These are phyloP conservation scores for Colletotrichum higginsianum DNA, from an alignment of 2,329 filamentous ascomycete species.

Conservation along the genomic window DNA sequence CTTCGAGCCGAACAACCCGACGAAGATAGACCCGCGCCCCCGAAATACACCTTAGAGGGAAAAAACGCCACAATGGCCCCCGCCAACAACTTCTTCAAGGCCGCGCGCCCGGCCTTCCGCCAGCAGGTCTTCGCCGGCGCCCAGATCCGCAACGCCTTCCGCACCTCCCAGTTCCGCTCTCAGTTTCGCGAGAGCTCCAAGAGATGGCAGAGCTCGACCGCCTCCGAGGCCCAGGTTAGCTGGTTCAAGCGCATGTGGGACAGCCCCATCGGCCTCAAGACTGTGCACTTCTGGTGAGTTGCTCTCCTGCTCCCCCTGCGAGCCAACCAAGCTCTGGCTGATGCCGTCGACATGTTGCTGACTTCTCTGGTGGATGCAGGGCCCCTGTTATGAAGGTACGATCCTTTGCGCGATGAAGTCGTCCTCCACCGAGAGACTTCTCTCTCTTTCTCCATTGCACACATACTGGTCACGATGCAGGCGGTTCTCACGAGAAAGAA, in stretches of 20 bases:
- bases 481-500: neutral
- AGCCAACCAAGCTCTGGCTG: neutral
- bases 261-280: slow-evolving; percentile 87
- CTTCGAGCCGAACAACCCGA: neutral
- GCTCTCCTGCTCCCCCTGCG: too few species aligned
- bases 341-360: neutral
- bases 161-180: slow-evolving; percentile 57
- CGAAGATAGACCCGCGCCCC: neutral
- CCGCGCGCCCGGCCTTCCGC: slow-evolving; percentile 70
- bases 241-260: slow-evolving; percentile 88
- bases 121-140: slow-evolving; percentile 66
- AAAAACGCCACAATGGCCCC: slow-evolving; percentile 57
- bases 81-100: slow-evolving; percentile 66
- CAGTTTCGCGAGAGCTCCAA: slow-evolving; percentile 61
- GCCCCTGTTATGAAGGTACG: slow-evolving; percentile 89
- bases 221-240: slow-evolving; percentile 61
- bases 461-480: slow-evolving; percentile 31
- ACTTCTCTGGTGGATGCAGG: slow-evolving; percentile 62
- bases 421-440: neutral
- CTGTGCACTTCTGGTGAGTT: slow-evolving; percentile 95
- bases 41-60: neutral
- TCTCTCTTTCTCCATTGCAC: slow-evolving; percentile 35
- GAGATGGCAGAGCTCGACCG: slow-evolving; percentile 80
- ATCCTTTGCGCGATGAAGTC: slow-evolving; percentile 59
- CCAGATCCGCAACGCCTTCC: slow-evolving; percentile 71